Base-by-base conservation (phyloP, 2,329 filamentous ascomycete species). In the Fusarium globosum region DNA sequence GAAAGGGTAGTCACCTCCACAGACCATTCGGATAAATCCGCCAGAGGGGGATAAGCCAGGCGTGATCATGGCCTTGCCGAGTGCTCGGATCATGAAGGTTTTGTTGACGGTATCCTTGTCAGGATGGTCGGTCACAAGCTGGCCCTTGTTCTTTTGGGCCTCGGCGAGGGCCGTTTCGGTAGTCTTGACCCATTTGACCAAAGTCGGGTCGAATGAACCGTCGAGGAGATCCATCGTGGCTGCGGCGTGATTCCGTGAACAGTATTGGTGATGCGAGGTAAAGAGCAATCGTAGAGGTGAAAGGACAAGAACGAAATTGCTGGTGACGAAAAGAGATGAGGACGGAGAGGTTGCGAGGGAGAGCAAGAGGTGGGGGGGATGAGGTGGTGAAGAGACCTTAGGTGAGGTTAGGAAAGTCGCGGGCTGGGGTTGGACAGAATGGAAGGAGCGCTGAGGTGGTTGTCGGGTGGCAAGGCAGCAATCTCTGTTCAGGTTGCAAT, bases 161-260 rank as follows among this genome's bases (percentile, higher is more conserved):
- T 46, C 43, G 2, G 43, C 43, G 6, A 28, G 9, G 18, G 18
- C 18, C 1, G 43, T 13, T 46, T 46, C 23, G 12, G 43, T 46
- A 3, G 18, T 20, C 6, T 46, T 28, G 43, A 28, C 43, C 23
- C 23, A 46, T 28, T 46, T 46, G 23, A 46, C 43, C 4, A 28
- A 21, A 0, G 4, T 28, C 2, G 12, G 0, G 18, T 46, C 43
- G 0, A 46, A 28, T 1, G 43, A 46, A 28, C 23, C 7, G 23
- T 46, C 43, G 0, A 46, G 2, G 2, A 46, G 43, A 28, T 46
- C 43, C 43, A 46, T 46, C 18, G 4, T 7, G 5, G 2, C 43
- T 23, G 13, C 12, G 2, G 4, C 5, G 11, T 46, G 8, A 11
- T 14, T 46, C 7, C 0, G 4, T 46, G 18, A 28, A 21, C 6